These are phyloP conservation scores for Sclerotinia glacialis DNA, from an alignment of 2,329 filamentous ascomycete genomes.

Conservation along the genomic window DNA sequence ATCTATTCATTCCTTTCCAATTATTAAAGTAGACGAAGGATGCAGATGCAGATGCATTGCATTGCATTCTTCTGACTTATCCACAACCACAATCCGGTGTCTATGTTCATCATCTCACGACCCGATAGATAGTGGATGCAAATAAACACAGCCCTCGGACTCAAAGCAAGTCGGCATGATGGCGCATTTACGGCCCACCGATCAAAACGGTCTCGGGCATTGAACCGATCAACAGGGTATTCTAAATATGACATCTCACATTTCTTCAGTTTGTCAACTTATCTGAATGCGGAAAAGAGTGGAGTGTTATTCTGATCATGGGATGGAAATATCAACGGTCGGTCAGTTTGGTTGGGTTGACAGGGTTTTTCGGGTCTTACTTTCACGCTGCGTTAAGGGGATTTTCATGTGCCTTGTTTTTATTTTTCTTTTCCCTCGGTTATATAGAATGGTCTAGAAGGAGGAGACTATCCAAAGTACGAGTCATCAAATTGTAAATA, in stretches of 20 bases:
- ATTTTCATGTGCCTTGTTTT: constrained; percentile 1
- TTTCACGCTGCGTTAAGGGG: neutral
- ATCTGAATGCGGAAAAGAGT: neutral
- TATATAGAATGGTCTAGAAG: constrained; percentile 1
- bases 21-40: neutral
- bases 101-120: neutral
- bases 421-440: constrained; percentile 6
- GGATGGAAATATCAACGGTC: neutral
- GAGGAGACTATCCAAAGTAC: too few species aligned
- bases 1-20: neutral
- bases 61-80: neutral
- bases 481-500: too few species aligned
- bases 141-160: neutral
- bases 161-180: neutral
- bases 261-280: neutral
- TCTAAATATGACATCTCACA: constrained; percentile 6
- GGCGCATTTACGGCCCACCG: neutral
- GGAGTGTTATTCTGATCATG: neutral
- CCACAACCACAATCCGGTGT: neutral
- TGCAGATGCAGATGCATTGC: neutral
- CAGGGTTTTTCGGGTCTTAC: neutral
- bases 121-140: too few species aligned
- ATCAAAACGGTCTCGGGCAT: constrained; percentile 2
- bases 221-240: constrained; percentile 12
- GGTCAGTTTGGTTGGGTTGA: neutral